Evolutionary conservation across 2,329 filamentous ascomycete genomes (phyloP), one percentile per base, ranked within the genome.

Genomic region (Colletotrichum viniferum): DNA sequence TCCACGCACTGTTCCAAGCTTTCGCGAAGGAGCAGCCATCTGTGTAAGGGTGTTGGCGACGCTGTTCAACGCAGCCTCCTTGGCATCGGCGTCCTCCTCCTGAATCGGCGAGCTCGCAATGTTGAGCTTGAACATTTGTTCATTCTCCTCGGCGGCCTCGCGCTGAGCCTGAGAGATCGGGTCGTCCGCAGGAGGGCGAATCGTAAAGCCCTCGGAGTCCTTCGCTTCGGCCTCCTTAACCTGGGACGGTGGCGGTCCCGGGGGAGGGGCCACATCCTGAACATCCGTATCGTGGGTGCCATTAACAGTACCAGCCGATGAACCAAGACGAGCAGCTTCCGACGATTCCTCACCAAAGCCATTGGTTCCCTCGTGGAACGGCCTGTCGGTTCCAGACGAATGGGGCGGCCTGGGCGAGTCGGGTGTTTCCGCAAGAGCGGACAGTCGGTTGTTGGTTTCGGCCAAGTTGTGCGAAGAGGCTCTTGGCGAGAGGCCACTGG

Each of bases 51-150:
- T 94, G 79, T 93, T 95, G 34, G 93, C 92, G 63, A 97, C 92
- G 79, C 90, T 96, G 4, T 94, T 93, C 65, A 96, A 85, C 4
- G 94, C 95, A 24, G 93, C 94, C 79, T 93, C 88, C 80, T 93
- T 92, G 62, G 92, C 94, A 74, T 93, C 92, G 1, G 93, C 92
- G 78, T 97, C 92, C 80, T 94, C 95, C 79, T 96, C 94, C 4
- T 91, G 90, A 24, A 97, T 94, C 0, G 95, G 94, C 52, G 94
- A 92, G 78, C 94, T 94, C 77, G 93, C 90, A 67, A 97, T 97
- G 81, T 92, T 95, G 68, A 97, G 89, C 83, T 94, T 96, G 86
- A 96, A 96, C 10, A 92, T 87, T 62, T 92, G 90, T n/a, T 93
- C 91, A 7, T 84, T 85, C 58, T 92, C 91, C 65, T 93, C 91